These are phyloP conservation scores for Rhipidocladum racemiflorum DNA, from an alignment of 176 grass and related monocot species.

Conservation along the genomic window DNA sequence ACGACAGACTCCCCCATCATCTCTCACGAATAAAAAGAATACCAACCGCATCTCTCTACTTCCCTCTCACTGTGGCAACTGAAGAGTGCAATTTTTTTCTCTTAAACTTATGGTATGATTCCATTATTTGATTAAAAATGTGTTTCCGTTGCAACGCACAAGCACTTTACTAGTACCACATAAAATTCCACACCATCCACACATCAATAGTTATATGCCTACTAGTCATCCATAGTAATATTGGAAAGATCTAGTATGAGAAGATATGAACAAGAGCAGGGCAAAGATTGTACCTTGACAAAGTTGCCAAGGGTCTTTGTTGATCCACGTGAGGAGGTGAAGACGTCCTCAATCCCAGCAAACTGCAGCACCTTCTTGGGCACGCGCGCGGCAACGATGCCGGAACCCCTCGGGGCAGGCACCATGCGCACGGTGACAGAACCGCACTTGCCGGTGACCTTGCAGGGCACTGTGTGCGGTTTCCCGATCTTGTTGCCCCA, in stretches of 20 bases:
- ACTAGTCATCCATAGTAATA: background rate
- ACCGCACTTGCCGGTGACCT: slow-evolving; percentile 85
- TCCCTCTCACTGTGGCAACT: too few relatives aligned
- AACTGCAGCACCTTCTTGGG: slow-evolving; percentile 95
- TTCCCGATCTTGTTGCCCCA: slow-evolving; percentile 89
- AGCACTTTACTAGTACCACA: too few relatives aligned
- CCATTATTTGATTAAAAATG: too few relatives aligned
- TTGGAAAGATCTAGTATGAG: background rate
- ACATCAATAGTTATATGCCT: background rate
- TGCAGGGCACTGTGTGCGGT: slow-evolving; percentile 87
- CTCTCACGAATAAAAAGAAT: too few relatives aligned
- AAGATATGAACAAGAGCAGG: background rate
- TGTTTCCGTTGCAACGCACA: too few relatives aligned
- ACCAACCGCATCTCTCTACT: too few relatives aligned
- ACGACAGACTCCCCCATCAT: too few relatives aligned
- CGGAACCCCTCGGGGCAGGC: slow-evolving; percentile 71
- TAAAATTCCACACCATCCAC: background rate
- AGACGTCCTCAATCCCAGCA: slow-evolving; percentile 85
- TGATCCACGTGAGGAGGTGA: slow-evolving; percentile 79
- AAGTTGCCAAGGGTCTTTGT: slow-evolving; percentile 97
- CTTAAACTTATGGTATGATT: too few relatives aligned
- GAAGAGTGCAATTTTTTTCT: too few relatives aligned
- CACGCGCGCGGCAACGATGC: slow-evolving; percentile 75
- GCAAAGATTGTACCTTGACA: slow-evolving; percentile 55
- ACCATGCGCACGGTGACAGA: slow-evolving; percentile 89